A percentile compares a stretch with the other conserved stretches of the same genome.
These are phyloP conservation scores for Tolypocladium cylindrosporum DNA, from an alignment of 2,329 filamentous ascomycete species.

Conservation along the genomic window DNA sequence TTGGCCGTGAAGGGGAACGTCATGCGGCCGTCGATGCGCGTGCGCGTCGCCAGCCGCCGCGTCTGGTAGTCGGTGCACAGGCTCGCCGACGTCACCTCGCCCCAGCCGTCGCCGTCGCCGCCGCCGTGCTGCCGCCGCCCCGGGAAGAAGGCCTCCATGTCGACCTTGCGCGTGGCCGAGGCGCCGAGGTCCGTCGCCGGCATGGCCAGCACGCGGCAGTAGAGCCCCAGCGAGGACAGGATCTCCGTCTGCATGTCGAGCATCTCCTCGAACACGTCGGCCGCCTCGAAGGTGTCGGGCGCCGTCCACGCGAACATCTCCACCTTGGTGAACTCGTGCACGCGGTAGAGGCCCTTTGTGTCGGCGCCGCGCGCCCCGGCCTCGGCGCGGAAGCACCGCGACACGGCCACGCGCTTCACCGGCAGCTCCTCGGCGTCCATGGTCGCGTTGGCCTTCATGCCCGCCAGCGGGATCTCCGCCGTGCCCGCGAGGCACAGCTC, in stretches of 20 bases:
- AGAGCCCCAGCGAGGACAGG: constrained; percentile 62
- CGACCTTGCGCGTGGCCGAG: constrained; percentile 74
- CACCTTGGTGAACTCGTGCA: constrained; percentile 98
- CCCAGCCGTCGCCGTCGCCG: constrained; percentile 55
- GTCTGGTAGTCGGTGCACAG: constrained; percentile 94
- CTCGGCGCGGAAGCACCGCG: constrained; percentile 91
- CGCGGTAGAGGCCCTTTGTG: constrained; percentile 90
- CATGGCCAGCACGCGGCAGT: constrained; percentile 90
- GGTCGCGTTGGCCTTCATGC: constrained; percentile 69
- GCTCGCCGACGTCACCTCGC: constrained; percentile 83
- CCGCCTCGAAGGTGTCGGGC: constrained; percentile 39
- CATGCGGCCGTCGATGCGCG: constrained; percentile 46
- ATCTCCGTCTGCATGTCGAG: constrained; percentile 80
- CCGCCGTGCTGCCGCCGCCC: constrained; percentile 46
- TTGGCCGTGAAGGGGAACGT: constrained; percentile 85
- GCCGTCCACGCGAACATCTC: constrained; percentile 92
- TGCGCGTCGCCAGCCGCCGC: constrained; percentile 66
- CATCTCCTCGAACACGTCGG: constrained; percentile 71
- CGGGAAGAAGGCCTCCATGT: constrained; percentile 93
- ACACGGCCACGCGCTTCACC: constrained; percentile 70
- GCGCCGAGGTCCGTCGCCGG: constrained; percentile 81
- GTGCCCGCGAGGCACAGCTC: constrained; percentile 74
- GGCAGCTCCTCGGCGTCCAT: constrained; percentile 60
- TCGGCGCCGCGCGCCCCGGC: constrained; percentile 82
- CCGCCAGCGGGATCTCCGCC: constrained; percentile 89